Conservation (phyloP, 106 monocot genomes). For the Phalaenopsis equestris region DNA sequence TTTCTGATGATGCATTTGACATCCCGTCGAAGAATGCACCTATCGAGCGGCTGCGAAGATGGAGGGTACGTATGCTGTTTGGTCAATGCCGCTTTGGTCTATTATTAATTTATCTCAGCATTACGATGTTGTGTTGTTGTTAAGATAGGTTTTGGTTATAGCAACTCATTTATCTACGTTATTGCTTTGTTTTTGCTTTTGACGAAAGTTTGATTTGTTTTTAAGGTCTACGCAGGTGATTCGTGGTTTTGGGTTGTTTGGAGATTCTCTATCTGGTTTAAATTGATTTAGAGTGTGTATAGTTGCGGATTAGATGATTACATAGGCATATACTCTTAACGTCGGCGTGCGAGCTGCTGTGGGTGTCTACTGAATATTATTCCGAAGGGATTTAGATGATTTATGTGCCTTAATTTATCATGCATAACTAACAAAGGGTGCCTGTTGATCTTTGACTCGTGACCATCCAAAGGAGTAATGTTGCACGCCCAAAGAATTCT, state of each 20-base stretch:
- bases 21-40: conserved; percentile 45
- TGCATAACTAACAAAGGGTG: neutral
- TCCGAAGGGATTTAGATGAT: neutral
- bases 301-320: neutral
- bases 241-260: neutral
- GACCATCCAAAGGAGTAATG: too few relatives aligned
- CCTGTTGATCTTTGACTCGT: neutral
- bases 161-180: neutral
- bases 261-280: neutral
- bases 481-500: too few relatives aligned
- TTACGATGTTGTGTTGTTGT: neutral
- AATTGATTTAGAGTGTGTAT: neutral
- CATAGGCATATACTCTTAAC: neutral
- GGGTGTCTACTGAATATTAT: neutral
- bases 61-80: conserved; percentile 27
- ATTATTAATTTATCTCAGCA: conserved; percentile 2
- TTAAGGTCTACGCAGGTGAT: neutral
- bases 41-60: conserved; percentile 28
- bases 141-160: neutral
- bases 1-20: conserved; percentile 22
- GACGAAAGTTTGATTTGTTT: neutral
- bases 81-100: neutral
- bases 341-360: neutral
- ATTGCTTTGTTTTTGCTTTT: neutral
- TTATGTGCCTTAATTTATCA: neutral